Conservation (phyloP, 139 green algal species). For the Penium margaritaceum region DNA sequence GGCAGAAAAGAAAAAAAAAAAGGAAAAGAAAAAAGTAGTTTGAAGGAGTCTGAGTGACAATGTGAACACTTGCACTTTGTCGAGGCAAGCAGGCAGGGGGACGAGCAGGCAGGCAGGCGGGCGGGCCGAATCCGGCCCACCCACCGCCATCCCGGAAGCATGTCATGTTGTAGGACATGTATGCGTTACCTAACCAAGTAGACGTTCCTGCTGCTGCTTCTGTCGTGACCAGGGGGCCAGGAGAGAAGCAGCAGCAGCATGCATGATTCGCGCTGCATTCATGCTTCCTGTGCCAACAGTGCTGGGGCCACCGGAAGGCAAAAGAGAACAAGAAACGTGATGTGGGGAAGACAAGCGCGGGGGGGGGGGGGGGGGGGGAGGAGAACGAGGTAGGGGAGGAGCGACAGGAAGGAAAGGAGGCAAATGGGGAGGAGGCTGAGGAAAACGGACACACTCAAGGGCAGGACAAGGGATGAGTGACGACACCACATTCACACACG, state of each 20-base stretch:
- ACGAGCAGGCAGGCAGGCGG: too few relatives aligned
- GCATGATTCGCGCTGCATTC: not conserved
- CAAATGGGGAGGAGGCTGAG: too few relatives aligned
- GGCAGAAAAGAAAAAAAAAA: not conserved
- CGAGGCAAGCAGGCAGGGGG: too few relatives aligned
- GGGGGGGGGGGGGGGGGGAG: too few relatives aligned
- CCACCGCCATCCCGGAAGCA: too few relatives aligned
- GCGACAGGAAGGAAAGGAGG: too few relatives aligned
- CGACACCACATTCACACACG: too few relatives aligned
- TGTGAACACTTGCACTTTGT: too few relatives aligned
- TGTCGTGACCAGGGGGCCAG: not conserved
- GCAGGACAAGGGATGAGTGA: too few relatives aligned
- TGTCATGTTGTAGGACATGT: not conserved
- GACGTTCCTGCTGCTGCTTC: not conserved
- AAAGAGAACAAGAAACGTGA: not conserved
- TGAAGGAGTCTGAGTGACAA: too few relatives aligned
- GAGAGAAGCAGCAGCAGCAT: not conserved
- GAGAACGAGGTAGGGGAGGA: not conserved
- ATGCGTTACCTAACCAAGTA: not conserved
- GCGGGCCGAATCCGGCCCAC: too few relatives aligned
- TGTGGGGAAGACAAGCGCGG: not conserved
- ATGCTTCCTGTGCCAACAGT: not conserved
- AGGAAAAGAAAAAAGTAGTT: constrained; percentile 13
- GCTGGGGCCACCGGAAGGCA: not conserved
- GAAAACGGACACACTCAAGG: too few relatives aligned